These are phyloP conservation scores for Eimeria zaria DNA, from an alignment of 169 alveolate species.

Conservation along the genomic window DNA sequence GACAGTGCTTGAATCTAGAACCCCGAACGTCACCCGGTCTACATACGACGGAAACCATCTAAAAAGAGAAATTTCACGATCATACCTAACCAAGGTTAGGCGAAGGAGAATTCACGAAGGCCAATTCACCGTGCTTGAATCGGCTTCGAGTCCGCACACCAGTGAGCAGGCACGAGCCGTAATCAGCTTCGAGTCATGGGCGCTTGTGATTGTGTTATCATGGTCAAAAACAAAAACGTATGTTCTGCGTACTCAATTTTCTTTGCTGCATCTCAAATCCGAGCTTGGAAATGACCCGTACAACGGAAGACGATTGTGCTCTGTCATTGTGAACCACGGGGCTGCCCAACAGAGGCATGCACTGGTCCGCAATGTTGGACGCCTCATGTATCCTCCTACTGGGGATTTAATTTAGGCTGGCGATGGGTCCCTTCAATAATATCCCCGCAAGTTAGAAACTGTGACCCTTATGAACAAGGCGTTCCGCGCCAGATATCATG, in stretches of 20 bases:
- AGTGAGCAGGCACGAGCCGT: background rate
- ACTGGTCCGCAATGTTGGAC: background rate
- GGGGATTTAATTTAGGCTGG: background rate
- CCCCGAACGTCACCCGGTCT: background rate
- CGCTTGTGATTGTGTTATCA: background rate
- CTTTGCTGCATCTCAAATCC: background rate
- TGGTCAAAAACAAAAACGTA: background rate
- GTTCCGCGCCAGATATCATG: background rate
- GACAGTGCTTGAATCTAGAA: background rate
- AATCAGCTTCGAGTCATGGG: background rate
- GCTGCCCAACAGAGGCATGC: constrained; percentile 55
- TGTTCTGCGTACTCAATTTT: background rate
- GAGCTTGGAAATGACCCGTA: background rate
- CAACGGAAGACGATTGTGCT: constrained; percentile 31
- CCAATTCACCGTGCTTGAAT: background rate
- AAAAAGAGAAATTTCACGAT: background rate
- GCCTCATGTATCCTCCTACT: background rate
- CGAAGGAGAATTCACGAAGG: background rate
- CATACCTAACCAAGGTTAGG: background rate
- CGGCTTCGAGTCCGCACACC: constrained; percentile 33
- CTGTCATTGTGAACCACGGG: constrained; percentile 33
- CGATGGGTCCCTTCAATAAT: background rate
- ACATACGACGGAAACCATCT: background rate
- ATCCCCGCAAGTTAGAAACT: background rate
- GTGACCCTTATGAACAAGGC: background rate